Percentiles rank a stretch among this genome's conserved stretches.
phyloP scores from a whole-genome alignment of 495 filamentous ascomycete genomes.

The Tuber microsphaerosporum region DNA sequence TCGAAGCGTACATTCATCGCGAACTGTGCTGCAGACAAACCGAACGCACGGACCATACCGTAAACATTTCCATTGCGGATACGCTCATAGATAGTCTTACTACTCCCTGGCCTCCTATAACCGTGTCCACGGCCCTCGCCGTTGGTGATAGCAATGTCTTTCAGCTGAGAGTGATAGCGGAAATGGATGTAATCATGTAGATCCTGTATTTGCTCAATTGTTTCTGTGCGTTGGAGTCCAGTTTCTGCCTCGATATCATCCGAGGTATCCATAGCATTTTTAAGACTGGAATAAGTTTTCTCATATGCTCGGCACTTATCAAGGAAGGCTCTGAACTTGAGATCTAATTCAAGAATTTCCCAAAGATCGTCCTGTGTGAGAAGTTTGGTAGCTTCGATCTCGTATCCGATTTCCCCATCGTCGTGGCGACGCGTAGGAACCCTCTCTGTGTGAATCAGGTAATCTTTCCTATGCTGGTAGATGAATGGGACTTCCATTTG shows the following conservation, averaged over 20 bases:
- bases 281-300: conserved; percentile 65
- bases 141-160: conserved; percentile 61
- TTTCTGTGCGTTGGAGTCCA: conserved; percentile 64
- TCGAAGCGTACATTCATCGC: conserved; percentile 75
- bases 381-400: conserved; percentile 73
- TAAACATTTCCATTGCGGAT: conserved; percentile 72
- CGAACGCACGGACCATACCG: conserved; percentile 76
- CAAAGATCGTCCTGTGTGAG: conserved; percentile 88
- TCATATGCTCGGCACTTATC: conserved; percentile 83
- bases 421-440: conserved; percentile 51
- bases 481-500: conserved; percentile 94
- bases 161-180: conserved; percentile 75
- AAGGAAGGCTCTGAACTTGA: conserved; percentile 82
- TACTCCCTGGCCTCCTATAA: conserved; percentile 73
- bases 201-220: conserved; percentile 91
- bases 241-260: conserved; percentile 55
- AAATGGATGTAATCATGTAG: conserved; percentile 95
- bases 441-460: conserved; percentile 85
- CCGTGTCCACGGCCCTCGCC: conserved; percentile 43
- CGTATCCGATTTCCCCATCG: conserved; percentile 62
- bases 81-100: conserved; percentile 68
- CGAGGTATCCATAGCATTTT: conserved; percentile 41
- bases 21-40: conserved; percentile 79
- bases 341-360: conserved; percentile 86
- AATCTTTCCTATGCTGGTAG: conserved; percentile 96